Conservation (phyloP, 176 grass and related monocot species). For the Saccharum officinarum region DNA sequence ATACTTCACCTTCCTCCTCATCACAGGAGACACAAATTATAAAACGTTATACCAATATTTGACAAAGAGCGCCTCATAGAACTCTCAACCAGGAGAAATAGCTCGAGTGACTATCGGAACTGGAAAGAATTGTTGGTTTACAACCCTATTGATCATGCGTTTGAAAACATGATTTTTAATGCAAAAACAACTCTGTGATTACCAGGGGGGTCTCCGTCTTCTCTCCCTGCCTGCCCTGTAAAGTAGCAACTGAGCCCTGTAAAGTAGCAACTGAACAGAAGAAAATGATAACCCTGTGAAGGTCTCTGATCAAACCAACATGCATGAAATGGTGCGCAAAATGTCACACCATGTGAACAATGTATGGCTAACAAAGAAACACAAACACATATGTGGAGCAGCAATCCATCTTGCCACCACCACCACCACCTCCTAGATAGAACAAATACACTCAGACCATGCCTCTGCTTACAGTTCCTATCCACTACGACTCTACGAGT, state of each 20-base stretch:
- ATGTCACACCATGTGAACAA: conserved; percentile 46
- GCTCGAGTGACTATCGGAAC: neutral
- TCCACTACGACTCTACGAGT: conserved; percentile 10
- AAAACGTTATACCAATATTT: too few species aligned
- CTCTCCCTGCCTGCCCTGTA: too few species aligned
- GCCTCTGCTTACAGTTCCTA: neutral
- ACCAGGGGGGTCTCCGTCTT: too few species aligned
- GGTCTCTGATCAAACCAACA: neutral
- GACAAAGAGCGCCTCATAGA: neutral
- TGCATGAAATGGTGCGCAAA: neutral
- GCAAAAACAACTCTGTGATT: too few species aligned
- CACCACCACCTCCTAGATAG: neutral
- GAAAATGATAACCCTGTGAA: neutral
- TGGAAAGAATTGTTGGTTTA: neutral
- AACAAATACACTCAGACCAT: neutral
- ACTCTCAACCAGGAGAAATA: neutral
- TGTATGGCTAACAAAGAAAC: conserved; percentile 8
- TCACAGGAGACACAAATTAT: neutral
- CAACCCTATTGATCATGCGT: too few species aligned
- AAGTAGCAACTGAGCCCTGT: too few species aligned
- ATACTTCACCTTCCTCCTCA: neutral
- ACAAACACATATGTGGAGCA: conserved; percentile 35
- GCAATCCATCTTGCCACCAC: conserved; percentile 60
- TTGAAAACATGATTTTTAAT: neutral
- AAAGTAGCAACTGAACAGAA: too few species aligned